Percentiles rank a stretch among this genome's conserved stretches.
Conservation (phyloP, 345 rosid species). For the Hibiscus trionum region DNA sequence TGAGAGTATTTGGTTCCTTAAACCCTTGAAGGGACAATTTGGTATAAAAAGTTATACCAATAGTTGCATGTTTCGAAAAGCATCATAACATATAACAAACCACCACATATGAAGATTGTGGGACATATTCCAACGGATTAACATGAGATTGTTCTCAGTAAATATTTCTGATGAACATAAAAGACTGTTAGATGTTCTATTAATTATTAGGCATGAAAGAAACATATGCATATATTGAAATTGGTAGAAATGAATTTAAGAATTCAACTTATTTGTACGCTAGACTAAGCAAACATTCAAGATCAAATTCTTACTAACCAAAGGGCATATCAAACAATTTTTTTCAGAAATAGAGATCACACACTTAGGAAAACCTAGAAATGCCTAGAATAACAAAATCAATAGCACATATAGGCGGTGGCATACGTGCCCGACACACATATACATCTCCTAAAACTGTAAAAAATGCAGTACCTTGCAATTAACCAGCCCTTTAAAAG, state of each 20-base stretch:
- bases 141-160: background rate
- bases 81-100: too few species aligned
- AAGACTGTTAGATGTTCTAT: background rate
- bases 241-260: too few species aligned
- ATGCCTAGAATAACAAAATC: background rate
- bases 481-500: constrained; percentile 52
- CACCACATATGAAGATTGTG: too few species aligned
- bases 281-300: background rate
- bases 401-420: background rate
- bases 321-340: too few species aligned
- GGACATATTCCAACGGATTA: background rate
- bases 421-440: background rate
- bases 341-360: too few species aligned
- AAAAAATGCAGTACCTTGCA: constrained; percentile 59
- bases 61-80: too few species aligned
- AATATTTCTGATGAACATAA: background rate
- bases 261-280: background rate
- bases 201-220: background rate
- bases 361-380: too few species aligned
- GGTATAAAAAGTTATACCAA: too few species aligned
- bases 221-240: too few species aligned
- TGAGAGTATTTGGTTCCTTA: too few species aligned
- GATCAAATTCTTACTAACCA: background rate
- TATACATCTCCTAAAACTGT: background rate
- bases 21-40: too few species aligned